These are phyloP conservation scores for Candida easanensis DNA, from an alignment of 805 yeast species.

Conservation along the genomic window DNA sequence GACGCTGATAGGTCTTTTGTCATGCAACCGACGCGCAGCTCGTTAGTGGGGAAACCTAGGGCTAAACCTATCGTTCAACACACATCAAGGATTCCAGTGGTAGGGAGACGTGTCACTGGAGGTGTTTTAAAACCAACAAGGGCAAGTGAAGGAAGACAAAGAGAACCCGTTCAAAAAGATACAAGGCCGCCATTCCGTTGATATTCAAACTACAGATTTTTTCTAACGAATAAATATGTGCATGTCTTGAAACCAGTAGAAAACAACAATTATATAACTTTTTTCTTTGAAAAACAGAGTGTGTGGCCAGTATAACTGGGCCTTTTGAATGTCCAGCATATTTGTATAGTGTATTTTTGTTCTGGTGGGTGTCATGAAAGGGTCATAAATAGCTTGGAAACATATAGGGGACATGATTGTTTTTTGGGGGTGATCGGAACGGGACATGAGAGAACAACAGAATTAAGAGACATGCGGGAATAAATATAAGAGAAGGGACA, in stretches of 20 bases:
- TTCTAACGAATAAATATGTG: background rate
- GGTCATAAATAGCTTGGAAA: background rate
- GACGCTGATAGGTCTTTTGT: conserved; percentile 32
- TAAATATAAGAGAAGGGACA: background rate
- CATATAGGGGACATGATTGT: background rate
- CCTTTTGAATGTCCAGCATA: background rate
- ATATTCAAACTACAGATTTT: background rate
- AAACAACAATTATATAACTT: too few species aligned
- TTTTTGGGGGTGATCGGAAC: conserved; percentile 5
- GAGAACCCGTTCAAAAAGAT: conserved; percentile 13
- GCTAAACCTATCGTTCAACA: background rate
- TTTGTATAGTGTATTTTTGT: background rate
- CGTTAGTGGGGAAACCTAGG: conserved; percentile 2
- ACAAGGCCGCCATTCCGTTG: conserved; percentile 27
- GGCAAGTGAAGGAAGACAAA: conserved; percentile 23
- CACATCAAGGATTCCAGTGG: conserved; percentile 12
- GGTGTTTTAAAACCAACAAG: conserved; percentile 21
- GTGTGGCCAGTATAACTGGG: too few species aligned
- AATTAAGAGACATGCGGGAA: background rate
- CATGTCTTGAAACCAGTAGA: background rate
- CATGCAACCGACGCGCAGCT: conserved; percentile 22
- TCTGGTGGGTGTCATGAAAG: background rate
- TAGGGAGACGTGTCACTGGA: conserved; percentile 12
- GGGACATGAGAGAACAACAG: background rate
- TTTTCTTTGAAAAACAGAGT: background rate